These are phyloP conservation scores for Ganoderma sinense DNA, from an alignment of 1,284 basidiomycete species.

Conservation along the genomic window DNA sequence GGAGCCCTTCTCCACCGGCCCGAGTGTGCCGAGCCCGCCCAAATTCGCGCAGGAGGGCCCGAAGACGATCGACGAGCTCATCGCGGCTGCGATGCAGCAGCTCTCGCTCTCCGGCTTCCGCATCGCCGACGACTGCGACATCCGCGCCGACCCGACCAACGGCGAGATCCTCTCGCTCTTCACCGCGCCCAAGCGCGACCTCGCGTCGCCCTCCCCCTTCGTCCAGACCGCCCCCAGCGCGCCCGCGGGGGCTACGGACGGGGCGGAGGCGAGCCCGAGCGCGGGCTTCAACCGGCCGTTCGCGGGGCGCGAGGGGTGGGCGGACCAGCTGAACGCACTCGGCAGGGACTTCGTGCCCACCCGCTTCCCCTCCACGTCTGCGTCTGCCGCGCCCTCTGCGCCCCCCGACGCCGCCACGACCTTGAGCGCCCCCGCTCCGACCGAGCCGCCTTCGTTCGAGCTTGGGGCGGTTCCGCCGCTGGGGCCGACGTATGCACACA, in stretches of 20 bases:
- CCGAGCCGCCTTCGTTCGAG: background rate
- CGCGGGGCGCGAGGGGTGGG: background rate
- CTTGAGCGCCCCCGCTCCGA: too few relatives aligned
- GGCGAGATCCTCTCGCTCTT: background rate
- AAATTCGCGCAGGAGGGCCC: background rate
- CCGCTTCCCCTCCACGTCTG: background rate
- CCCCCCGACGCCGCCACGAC: too few relatives aligned
- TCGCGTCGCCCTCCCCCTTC: background rate
- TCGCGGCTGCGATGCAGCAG: background rate
- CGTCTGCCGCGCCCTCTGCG: too few relatives aligned
- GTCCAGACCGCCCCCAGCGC: background rate
- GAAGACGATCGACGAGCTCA: constrained; percentile 7
- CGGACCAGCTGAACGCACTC: background rate
- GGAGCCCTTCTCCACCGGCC: background rate
- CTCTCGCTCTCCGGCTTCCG: background rate
- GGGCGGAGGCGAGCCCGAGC: background rate
- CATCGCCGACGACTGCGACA: background rate
- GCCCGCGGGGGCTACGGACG: background rate
- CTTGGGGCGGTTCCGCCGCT: background rate
- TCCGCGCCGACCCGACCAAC: background rate
- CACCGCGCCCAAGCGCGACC: background rate
- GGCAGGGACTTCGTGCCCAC: background rate
- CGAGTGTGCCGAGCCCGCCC: background rate
- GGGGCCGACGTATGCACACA: background rate
- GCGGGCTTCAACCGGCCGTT: background rate